phyloP scores from a whole-genome alignment of 2,329 filamentous ascomycete genomes.

The Curvularia sp. region DNA sequence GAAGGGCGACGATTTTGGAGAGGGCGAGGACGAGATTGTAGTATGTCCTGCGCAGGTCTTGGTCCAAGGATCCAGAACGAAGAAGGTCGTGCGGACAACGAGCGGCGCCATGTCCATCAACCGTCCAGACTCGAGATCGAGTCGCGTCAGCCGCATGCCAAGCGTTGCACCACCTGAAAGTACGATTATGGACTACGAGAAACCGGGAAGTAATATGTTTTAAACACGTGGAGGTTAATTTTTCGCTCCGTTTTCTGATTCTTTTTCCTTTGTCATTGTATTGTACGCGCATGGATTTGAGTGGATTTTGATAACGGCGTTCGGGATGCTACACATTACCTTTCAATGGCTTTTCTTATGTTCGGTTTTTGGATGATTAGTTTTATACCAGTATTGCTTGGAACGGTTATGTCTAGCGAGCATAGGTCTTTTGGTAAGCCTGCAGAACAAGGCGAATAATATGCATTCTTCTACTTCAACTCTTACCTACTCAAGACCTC shows the following conservation, averaged over 20 bases:
- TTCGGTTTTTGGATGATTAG: background rate
- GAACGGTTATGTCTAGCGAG: background rate
- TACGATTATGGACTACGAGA: slow-evolving; percentile 45
- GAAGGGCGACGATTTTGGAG: slow-evolving; percentile 86
- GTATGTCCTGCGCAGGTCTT: slow-evolving; percentile 95
- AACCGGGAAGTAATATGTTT: slow-evolving; percentile 37
- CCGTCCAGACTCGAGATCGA: slow-evolving; percentile 31
- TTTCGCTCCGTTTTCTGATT: slow-evolving; percentile 3
- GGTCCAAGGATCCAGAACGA: slow-evolving; percentile 63
- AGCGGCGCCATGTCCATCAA: slow-evolving; percentile 60
- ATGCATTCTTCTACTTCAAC: slow-evolving; percentile 1
- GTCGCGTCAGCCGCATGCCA: slow-evolving; percentile 35
- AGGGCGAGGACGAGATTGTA: slow-evolving; percentile 92
- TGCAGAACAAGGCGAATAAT: background rate
- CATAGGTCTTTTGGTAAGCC: slow-evolving; percentile 3
- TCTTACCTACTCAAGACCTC: background rate
- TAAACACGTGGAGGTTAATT: slow-evolving; percentile 19
- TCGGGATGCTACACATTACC: background rate
- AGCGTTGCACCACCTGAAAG: slow-evolving; percentile 44
- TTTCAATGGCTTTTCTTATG: background rate
- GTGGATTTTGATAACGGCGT: slow-evolving; percentile 10
- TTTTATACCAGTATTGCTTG: slow-evolving; percentile 5
- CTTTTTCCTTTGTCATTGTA: slow-evolving; percentile 8
- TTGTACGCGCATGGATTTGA: slow-evolving; percentile 13
- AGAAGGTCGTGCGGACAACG: slow-evolving; percentile 59